These are phyloP conservation scores for Trichoderma semiorbis DNA, from an alignment of 2,329 filamentous ascomycete species.

Conservation along the genomic window DNA sequence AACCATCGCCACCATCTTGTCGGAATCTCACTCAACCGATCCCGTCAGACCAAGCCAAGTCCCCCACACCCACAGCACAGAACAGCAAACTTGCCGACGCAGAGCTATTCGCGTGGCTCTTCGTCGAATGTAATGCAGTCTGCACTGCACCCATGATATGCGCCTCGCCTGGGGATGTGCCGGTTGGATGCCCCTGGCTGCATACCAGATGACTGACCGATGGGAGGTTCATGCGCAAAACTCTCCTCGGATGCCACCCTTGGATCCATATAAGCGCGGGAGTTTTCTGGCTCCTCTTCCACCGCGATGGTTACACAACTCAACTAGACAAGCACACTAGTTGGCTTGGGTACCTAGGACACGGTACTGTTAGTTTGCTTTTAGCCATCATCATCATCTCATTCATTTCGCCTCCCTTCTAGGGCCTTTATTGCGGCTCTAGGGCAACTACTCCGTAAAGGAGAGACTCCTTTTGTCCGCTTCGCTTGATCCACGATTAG, in stretches of 20 bases:
- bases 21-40: constrained; percentile 1
- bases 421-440: neutral
- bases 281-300: neutral
- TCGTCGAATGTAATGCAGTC: constrained; percentile 10
- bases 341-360: neutral
- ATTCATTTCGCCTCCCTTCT: neutral
- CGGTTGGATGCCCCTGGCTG: neutral
- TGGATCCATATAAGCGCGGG: neutral
- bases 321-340: neutral
- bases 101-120: neutral
- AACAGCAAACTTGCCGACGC: neutral
- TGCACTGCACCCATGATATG: constrained; percentile 19
- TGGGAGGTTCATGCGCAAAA: neutral
- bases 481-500: neutral
- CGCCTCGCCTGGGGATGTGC: neutral
- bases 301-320: neutral
- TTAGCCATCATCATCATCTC: neutral
- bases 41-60: neutral
- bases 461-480: neutral
- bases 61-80: neutral
- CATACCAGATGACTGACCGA: neutral
- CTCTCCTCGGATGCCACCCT: neutral
- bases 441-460: neutral
- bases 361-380: neutral
- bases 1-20: neutral